Conservation (phyloP, 2,329 filamentous ascomycete species). For the Xylaria polymorpha region DNA sequence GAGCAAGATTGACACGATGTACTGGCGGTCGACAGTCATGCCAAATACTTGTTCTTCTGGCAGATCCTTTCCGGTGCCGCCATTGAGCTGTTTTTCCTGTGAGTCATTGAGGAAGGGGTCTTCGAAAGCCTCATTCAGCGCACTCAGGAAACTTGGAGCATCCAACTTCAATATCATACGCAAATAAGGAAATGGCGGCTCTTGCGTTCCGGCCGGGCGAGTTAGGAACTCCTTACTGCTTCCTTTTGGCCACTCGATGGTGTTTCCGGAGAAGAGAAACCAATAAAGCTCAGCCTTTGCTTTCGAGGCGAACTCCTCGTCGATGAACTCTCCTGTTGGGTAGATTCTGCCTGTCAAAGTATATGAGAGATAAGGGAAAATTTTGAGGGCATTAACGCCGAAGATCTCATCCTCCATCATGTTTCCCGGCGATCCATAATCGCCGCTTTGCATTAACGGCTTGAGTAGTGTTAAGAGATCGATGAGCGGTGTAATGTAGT, state of each 20-base stretch:
- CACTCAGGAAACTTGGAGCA: constrained; percentile 90
- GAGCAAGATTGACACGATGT: constrained; percentile 88
- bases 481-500: constrained; percentile 91
- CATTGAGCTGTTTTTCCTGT: constrained; percentile 70
- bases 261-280: constrained; percentile 90
- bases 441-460: constrained; percentile 67
- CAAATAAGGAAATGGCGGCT: constrained; percentile 87
- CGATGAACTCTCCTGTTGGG: constrained; percentile 81
- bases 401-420: constrained; percentile 70
- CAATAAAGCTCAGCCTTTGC: constrained; percentile 93
- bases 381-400: constrained; percentile 81
- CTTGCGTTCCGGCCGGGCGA: constrained; percentile 63
- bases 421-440: constrained; percentile 63
- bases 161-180: constrained; percentile 88
- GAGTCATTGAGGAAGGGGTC: constrained; percentile 91
- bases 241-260: constrained; percentile 77
- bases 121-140: constrained; percentile 96
- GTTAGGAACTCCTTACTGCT: constrained; percentile 71
- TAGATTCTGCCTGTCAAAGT: constrained; percentile 91
- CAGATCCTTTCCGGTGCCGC: constrained; percentile 61
- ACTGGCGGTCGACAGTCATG: constrained; percentile 86
- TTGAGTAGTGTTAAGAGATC: constrained; percentile 80
- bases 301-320: constrained; percentile 75
- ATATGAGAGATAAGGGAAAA: constrained; percentile 95
- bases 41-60: constrained; percentile 75